These are phyloP conservation scores for Stephania japonica DNA, from an alignment of 164 flowering plant genomes.

Conservation along the genomic window DNA sequence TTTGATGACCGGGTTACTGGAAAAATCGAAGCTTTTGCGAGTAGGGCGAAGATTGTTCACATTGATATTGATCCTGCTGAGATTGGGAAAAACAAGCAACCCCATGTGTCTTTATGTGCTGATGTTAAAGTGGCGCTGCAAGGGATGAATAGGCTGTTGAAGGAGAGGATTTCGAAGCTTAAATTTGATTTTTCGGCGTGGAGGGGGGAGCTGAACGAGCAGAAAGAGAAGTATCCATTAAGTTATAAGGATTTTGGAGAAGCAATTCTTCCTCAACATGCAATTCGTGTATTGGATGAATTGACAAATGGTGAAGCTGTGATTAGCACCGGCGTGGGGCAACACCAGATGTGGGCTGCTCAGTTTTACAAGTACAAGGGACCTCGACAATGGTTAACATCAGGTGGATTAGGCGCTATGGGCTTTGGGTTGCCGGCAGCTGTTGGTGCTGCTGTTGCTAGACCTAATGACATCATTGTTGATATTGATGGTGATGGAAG, in stretches of 20 bases:
- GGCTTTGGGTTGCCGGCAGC: conserved; percentile 75
- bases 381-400: conserved; percentile 58
- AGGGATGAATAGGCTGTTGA: conserved; percentile 41
- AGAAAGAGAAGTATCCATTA: conserved; percentile 45
- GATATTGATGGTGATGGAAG: conserved; percentile 69
- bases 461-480: conserved; percentile 40
- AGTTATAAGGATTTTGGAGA: conserved; percentile 52
- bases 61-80: conserved; percentile 69
- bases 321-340: conserved; percentile 58
- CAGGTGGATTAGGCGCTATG: conserved; percentile 63
- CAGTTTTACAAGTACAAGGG: conserved; percentile 48
- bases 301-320: conserved; percentile 46
- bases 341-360: conserved; percentile 76
- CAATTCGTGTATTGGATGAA: conserved; percentile 47
- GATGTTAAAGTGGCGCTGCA: conserved; percentile 49
- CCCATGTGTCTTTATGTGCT: conserved; percentile 57
- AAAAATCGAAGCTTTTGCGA: conserved; percentile 66
- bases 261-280: conserved; percentile 63
- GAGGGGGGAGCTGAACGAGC: conserved; percentile 50
- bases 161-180: conserved; percentile 20
- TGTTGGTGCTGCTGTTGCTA: conserved; percentile 57
- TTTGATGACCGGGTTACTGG: conserved; percentile 76
- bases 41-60: conserved; percentile 66
- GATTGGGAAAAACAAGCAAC: conserved; percentile 73
- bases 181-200: conserved; percentile 44